These are phyloP conservation scores for Fraxinus velutina DNA, from an alignment of 305 asterid species.

Conservation along the genomic window DNA sequence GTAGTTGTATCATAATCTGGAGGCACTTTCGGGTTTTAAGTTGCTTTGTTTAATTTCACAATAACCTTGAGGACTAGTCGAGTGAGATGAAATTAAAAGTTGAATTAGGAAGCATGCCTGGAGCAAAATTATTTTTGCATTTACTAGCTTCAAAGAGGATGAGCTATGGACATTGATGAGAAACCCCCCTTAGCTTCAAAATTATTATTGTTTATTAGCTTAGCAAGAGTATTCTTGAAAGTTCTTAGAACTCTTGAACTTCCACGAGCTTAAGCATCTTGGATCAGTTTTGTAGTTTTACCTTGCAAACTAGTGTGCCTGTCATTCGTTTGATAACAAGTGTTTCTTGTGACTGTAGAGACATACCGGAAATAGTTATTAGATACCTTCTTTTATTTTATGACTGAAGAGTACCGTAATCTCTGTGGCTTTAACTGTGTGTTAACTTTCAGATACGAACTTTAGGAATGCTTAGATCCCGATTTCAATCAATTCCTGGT, in stretches of 20 bases:
- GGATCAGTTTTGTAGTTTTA: neutral
- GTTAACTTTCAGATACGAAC: constrained; percentile 75
- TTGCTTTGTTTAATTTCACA: neutral
- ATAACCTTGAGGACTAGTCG: neutral
- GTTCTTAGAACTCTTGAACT: neutral
- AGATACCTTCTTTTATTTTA: constrained; percentile 14
- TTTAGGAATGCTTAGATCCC: constrained; percentile 94
- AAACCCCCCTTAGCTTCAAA: neutral
- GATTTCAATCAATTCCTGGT: constrained; percentile 83
- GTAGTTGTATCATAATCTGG: neutral
- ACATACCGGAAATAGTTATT: neutral
- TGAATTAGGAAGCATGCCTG: neutral
- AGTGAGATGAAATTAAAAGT: neutral
- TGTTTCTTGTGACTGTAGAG: neutral
- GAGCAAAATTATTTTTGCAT: neutral
- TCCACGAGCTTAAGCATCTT: neutral
- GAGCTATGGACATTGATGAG: neutral
- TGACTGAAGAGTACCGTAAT: neutral
- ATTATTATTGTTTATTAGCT: neutral
- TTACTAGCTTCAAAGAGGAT: neutral
- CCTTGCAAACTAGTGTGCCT: constrained; percentile 2
- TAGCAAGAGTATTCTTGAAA: neutral
- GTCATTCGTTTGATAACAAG: neutral
- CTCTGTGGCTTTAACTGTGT: constrained; percentile 22
- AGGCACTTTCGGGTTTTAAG: neutral